Evolutionary conservation across 441 rosid genomes (phyloP).

Genomic region (Croton laevigatus): DNA sequence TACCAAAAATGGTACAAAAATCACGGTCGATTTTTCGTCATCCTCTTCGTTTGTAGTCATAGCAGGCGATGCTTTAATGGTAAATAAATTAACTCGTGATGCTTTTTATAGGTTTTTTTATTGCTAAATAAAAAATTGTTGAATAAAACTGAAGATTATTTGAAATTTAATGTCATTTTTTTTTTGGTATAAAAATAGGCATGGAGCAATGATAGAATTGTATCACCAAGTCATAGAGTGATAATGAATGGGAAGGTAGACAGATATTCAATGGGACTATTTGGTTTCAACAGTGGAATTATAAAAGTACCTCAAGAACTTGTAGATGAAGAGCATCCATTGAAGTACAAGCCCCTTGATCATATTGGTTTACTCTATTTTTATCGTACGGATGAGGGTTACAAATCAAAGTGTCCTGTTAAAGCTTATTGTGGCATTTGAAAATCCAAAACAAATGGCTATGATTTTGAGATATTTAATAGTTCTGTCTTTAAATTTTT

Average conservation of each 20-base stretch:
- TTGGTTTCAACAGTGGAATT: conserved; percentile 39
- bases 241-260: conserved; percentile 37
- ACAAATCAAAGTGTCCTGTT: conserved; percentile 42
- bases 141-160: no score
- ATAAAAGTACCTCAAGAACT: conserved; percentile 42
- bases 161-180: neutral
- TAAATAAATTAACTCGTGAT: conserved; percentile 3
- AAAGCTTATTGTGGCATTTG: conserved; percentile 50
- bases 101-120: no score
- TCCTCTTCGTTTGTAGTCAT: conserved; percentile 43
- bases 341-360: conserved; percentile 48
- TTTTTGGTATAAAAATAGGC: conserved; percentile 32
- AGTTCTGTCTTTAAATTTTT: no score
- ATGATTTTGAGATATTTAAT: no score
- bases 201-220: conserved; percentile 54
- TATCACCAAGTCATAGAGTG: conserved; percentile 47
- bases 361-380: conserved; percentile 44
- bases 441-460: neutral
- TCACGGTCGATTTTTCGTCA: conserved; percentile 33
- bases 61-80: conserved; percentile 52
- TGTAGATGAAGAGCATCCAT: conserved; percentile 43
- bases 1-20: conserved; percentile 40
- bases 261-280: conserved; percentile 43
- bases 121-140: no score
- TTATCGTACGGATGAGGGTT: conserved; percentile 44